These are phyloP conservation scores for Pleurotus giganteus DNA, from an alignment of 768 basidiomycete species.

Conservation along the genomic window DNA sequence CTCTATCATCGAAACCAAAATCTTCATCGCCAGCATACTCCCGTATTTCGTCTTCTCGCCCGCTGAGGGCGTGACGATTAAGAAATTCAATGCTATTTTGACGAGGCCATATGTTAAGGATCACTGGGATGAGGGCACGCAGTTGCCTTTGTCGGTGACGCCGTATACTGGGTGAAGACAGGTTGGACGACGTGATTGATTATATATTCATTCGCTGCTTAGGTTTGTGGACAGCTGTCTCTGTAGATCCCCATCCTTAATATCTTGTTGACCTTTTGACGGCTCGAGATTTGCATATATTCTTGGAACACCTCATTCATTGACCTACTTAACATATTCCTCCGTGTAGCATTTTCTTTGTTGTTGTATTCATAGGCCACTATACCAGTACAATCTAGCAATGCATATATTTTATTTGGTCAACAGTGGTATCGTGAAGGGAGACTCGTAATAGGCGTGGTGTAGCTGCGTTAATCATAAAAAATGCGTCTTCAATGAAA, in stretches of 20 bases:
- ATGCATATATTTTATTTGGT: too few relatives aligned
- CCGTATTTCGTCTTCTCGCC: constrained; percentile 45
- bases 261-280: too few relatives aligned
- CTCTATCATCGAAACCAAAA: constrained; percentile 47
- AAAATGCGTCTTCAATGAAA: neutral
- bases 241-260: neutral
- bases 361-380: too few relatives aligned
- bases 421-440: too few relatives aligned
- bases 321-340: too few relatives aligned
- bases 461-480: too few relatives aligned
- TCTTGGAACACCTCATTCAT: too few relatives aligned
- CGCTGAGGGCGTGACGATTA: constrained; percentile 35
- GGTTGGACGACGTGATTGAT: neutral
- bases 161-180: constrained; percentile 14
- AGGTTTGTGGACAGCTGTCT: neutral
- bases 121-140: constrained; percentile 36
- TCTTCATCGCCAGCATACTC: constrained; percentile 44
- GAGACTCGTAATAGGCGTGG: too few relatives aligned
- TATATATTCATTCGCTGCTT: neutral
- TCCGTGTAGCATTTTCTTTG: too few relatives aligned
- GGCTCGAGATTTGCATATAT: too few relatives aligned
- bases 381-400: too few relatives aligned
- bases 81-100: constrained; percentile 47
- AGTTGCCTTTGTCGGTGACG: constrained; percentile 36
- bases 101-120: constrained; percentile 47